Conservation (phyloP, 2,329 filamentous ascomycete genomes). For the Endothia cerciana region DNA sequence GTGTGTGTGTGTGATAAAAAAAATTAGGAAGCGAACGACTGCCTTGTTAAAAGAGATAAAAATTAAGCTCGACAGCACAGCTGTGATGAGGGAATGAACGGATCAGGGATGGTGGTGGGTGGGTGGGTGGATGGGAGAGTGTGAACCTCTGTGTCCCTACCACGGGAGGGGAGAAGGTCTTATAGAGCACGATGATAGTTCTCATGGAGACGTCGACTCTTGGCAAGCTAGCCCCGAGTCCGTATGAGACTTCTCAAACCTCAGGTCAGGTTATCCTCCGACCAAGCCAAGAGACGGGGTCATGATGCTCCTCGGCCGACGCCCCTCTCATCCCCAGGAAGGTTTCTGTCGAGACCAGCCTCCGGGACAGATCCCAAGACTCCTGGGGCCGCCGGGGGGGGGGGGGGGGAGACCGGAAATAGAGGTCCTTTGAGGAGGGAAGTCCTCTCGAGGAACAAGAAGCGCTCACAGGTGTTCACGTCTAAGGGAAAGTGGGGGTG, state of each 20-base stretch:
- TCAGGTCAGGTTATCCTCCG: slow-evolving; percentile 3
- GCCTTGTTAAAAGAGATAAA: too few species aligned
- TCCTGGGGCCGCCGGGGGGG: too few species aligned
- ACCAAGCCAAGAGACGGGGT: slow-evolving; percentile 4
- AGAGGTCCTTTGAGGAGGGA: background rate
- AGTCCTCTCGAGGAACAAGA: background rate
- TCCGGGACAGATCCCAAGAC: background rate
- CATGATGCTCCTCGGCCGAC: background rate
- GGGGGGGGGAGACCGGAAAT: too few species aligned
- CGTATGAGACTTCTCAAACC: slow-evolving; percentile 12
- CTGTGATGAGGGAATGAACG: slow-evolving; percentile 21
- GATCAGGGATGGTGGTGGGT: slow-evolving; percentile 12
- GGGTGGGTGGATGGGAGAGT: slow-evolving; percentile 2
- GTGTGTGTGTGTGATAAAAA: slow-evolving; percentile 2
- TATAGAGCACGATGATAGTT: slow-evolving; percentile 10
- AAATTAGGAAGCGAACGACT: slow-evolving; percentile 15
- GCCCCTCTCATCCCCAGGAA: too few species aligned
- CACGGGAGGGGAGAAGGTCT: slow-evolving; percentile 19
- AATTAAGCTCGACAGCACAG: slow-evolving; percentile 25
- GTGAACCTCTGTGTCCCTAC: background rate
- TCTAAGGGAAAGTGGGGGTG: too few species aligned
- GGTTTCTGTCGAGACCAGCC: background rate
- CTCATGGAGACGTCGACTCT: background rate
- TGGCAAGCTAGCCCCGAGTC: slow-evolving; percentile 16
- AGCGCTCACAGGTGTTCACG: background rate